Base-by-base conservation (phyloP, 768 basidiomycete genomes). In the Hypholoma fasciculare region DNA sequence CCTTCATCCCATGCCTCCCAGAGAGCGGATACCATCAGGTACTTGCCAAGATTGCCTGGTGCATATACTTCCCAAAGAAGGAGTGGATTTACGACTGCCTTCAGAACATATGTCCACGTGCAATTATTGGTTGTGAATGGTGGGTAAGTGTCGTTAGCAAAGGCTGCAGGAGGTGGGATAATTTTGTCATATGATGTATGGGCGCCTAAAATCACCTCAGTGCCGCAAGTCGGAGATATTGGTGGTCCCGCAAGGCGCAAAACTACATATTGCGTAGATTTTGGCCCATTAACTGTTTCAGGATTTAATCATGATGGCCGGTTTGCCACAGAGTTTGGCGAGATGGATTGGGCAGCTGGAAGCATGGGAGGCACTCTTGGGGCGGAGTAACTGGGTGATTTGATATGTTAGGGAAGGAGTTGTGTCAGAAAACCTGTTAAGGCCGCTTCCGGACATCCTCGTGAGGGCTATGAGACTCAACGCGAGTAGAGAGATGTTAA, bases 1-100 rank as follows among this genome's bases (percentile, higher is more conserved):
- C 58, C 59, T 42, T 60, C 59, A 38, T 60, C 59, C 59, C 59
- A 60, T 36, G 54, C 53, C 26, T 60, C 46, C 59, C 59, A 60
- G 17, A 60, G 40, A 17, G 49, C 30, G 13, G 26, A 46, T 27
- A 60, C 43, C 5, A 49, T 54, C 19, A 48, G 42, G 52, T 56
- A 60, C 16, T 55, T 40, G 36, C 59, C 59, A n/a, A 60, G 54
- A 38, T 43, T 60, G 7, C 23, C 40, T 7, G 59, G 59, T 9
- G 47, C 59, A 42, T 56, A 60, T 20, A 49, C 42, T n/a, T 52
- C 40, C 59, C 59, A 60, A 19, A 60, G 49, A 4, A 34, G 38
- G 47, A n/a, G 30, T 16, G 54, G 59, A 52, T 56, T 38, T 23
- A 27, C 17, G 49, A 56, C 49, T 5, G 34, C 20, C 38, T 47